Evolutionary conservation across 495 filamentous ascomycete species (phyloP), one percentile per base, ranked within the genome.

Genomic region (Filosporella fistucella): DNA sequence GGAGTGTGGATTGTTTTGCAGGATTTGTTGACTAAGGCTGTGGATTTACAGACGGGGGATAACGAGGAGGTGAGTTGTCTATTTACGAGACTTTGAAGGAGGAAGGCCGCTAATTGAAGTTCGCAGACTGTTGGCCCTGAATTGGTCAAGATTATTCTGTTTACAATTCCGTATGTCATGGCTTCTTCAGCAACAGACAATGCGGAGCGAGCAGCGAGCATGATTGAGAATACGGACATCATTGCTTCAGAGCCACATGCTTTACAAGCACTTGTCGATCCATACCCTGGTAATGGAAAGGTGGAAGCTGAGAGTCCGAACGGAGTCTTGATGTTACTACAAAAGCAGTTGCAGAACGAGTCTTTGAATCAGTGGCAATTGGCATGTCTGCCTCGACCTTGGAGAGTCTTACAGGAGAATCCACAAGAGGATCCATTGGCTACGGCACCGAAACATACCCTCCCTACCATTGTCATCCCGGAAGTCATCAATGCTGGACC

Each of bases 171-270:
- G 5, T 99, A 96, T 64, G 72, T 91, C 29, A 81, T 96, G 72
- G 79, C 83, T 32, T 82, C 87, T 2, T 78, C 84, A 11, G 77
- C 73, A 5, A 68, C 75, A 30, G 77, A 75, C 18, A 81, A 81
- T 47, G 77, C 85, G 54, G 71, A 80, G 29, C 82, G 86, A 53
- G 89, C 90, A 11, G 65, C 69, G 1, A 77, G 81, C 16, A 69
- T 97, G n/a, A 78, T 99, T 54, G 84, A 90, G 34, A 95, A 91
- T 65, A 96, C 94, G 7, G 89, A 89, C 48, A 86, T 95, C 55
- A 90, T 96, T 57, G 88, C 90, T 1, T 83, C 80, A 7, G 85
- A 89, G 44, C 86, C 85, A 6, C 88, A 94, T 56, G 73, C 85
- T 1, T 72, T 96, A 24, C 88, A 95, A 55, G 74, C 83, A 5